Percentiles rank a stretch among this genome's conserved stretches.
Conservation (phyloP, 805 yeast species). For the Starmerella gropengiesseri region DNA sequence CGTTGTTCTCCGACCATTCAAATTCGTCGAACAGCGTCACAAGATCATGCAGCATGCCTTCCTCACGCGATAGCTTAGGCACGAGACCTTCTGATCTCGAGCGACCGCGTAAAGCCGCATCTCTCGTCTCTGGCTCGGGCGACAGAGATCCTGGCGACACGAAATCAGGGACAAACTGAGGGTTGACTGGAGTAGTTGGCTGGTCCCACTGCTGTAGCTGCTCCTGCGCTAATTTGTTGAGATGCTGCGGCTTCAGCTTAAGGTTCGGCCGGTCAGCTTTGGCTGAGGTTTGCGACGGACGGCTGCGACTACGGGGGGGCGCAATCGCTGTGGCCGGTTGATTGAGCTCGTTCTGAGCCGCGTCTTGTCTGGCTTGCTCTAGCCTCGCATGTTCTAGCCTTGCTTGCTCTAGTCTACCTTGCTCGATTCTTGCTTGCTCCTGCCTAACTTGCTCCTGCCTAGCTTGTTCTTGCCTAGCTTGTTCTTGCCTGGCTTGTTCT, state of each 20-base stretch:
- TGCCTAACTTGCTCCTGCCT: not conserved
- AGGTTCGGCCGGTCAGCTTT: not conserved
- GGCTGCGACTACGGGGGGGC: not conserved
- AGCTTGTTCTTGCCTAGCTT: slow-evolving; percentile 1
- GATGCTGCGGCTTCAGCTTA: not conserved
- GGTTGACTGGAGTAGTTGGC: not conserved
- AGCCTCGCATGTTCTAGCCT: not conserved
- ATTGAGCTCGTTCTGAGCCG: not conserved
- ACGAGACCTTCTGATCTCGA: not conserved
- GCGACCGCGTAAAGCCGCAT: not conserved
- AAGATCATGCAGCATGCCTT: slow-evolving; percentile 31
- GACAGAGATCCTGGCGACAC: not conserved
- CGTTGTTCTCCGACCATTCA: slow-evolving; percentile 58
- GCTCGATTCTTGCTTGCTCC: not conserved
- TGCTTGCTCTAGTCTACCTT: not conserved
- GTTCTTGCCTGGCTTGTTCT: not conserved
- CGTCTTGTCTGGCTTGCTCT: slow-evolving; percentile 1
- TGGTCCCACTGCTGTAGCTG: slow-evolving; percentile 6
- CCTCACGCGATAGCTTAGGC: not conserved
- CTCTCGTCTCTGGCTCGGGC: slow-evolving; percentile 3
- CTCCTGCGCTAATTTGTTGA: slow-evolving; percentile 3
- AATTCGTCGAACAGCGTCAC: slow-evolving; percentile 62
- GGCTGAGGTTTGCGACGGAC: not conserved
- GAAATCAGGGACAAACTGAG: not conserved
- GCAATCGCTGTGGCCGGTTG: not conserved